Evolutionary conservation across 495 filamentous ascomycete genomes (phyloP), one percentile per base, ranked within the genome.

Genomic region (Penicillium pancosmium): DNA sequence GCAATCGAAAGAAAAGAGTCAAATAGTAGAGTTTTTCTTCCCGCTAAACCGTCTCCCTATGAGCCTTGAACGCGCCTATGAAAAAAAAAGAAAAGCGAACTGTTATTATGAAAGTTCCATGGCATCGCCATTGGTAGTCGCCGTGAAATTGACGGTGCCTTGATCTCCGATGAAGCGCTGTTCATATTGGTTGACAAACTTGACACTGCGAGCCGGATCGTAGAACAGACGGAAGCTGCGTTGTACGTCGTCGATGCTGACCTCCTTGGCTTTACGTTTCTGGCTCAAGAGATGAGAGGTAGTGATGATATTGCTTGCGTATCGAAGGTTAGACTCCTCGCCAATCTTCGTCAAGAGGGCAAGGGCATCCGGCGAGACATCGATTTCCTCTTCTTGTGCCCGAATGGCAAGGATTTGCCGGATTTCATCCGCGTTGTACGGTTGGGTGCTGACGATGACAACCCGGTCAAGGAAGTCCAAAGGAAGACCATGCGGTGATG

Each of bases 381-480:
- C 95, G 33, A 98, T 86, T 67, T 98, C 95, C 66, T 98, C 94
- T 70, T 98, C 95, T 64, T 93, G 90, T 2, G 93, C 93, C 21
- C 94, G 85, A 67, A 98, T 94, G 8, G 87, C 80, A 11, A 98
- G 77, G 55, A 98, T 98, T 69, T 97, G 88, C 43, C 87, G 84
- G 63, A 98, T 91, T 69, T 98, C 92, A 44, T 96, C 90, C 5
- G 80, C 74, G 5, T 75, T 82, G 81, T 99, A 98, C n/a, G 89
- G 75, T 58, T 94, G 90, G 2, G 95, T 98, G 80, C 91, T 93
- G 67, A 98, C 91, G 71, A 99, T 99, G 54, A 96, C 90, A 35
- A 97, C 89, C 13, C 95, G 90, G 68, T 98, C 94, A 9, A 98
- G 84, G 78, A 99, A 96, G 71, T 99, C 94, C 31, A 97, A 86